Conservation (phyloP, 2,329 filamentous ascomycete species). For the Fusarium pininemorale region DNA sequence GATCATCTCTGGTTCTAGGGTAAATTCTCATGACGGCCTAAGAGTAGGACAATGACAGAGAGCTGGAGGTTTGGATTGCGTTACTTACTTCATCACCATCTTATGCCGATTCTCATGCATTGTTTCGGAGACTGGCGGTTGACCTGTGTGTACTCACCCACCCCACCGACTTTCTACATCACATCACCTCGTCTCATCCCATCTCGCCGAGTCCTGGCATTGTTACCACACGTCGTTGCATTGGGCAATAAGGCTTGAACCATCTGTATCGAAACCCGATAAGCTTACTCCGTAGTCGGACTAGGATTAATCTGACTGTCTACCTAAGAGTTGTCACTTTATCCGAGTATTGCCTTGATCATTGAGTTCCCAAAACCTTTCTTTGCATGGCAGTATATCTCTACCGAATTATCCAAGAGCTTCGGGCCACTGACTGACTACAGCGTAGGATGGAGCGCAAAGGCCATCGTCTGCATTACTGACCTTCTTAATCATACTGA, state of each 20-base stretch:
- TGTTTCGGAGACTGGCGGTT: conserved; percentile 33
- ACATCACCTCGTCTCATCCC: background rate
- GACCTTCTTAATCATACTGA: conserved; percentile 11
- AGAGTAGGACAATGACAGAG: background rate
- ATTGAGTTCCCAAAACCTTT: background rate
- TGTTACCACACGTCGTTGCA: conserved; percentile 7
- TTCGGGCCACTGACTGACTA: background rate
- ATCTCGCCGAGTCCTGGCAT: background rate
- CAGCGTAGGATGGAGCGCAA: background rate
- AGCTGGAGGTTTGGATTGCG: background rate
- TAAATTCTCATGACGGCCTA: background rate
- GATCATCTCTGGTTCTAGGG: background rate
- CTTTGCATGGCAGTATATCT: background rate
- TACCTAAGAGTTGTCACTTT: background rate
- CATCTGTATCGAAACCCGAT: background rate
- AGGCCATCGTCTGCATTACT: background rate
- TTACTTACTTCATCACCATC: background rate
- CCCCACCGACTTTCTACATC: background rate
- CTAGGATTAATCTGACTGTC: background rate
- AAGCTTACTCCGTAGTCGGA: background rate
- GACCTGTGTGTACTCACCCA: background rate
- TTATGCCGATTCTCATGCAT: background rate
- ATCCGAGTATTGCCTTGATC: background rate
- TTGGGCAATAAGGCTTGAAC: background rate
- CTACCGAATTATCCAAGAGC: background rate